These are phyloP conservation scores for Tuber indicum DNA, from an alignment of 495 filamentous ascomycete species.

Conservation along the genomic window DNA sequence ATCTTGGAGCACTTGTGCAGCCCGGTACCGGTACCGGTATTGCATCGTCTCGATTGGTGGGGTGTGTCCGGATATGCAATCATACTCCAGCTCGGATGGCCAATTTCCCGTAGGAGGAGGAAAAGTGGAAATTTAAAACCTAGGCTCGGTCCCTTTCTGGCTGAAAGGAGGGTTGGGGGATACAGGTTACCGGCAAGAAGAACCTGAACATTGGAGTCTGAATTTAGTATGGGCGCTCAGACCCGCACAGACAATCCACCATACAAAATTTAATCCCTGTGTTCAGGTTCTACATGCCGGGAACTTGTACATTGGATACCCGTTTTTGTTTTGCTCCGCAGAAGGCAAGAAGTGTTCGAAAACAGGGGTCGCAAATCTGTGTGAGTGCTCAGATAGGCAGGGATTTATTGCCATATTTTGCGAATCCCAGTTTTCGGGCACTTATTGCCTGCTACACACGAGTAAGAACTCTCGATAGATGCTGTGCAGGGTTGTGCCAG, in stretches of 20 bases:
- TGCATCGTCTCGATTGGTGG: neutral
- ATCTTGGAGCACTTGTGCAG: neutral
- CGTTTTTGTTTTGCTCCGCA: neutral
- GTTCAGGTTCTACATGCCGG: too few species aligned
- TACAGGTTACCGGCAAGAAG: too few species aligned
- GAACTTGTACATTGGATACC: neutral
- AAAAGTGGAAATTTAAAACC: conserved; percentile 1
- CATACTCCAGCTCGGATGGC: neutral
- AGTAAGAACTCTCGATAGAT: neutral
- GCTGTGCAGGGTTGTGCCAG: neutral
- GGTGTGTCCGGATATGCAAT: neutral
- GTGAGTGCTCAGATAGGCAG: too few species aligned
- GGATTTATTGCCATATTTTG: too few species aligned
- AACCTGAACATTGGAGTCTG: too few species aligned
- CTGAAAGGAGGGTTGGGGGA: neutral
- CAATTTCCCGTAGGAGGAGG: neutral
- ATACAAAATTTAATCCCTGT: too few species aligned
- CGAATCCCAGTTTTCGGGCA: too few species aligned
- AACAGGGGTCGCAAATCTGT: too few species aligned
- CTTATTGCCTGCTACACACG: too few species aligned
- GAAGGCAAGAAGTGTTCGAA: too few species aligned
- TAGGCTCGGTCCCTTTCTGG: neutral
- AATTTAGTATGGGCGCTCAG: too few species aligned
- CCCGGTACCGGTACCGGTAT: neutral
- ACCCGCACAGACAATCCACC: too few species aligned